These are phyloP conservation scores for Infundibulicybe gibba DNA, from an alignment of 768 basidiomycete genomes.

Conservation along the genomic window DNA sequence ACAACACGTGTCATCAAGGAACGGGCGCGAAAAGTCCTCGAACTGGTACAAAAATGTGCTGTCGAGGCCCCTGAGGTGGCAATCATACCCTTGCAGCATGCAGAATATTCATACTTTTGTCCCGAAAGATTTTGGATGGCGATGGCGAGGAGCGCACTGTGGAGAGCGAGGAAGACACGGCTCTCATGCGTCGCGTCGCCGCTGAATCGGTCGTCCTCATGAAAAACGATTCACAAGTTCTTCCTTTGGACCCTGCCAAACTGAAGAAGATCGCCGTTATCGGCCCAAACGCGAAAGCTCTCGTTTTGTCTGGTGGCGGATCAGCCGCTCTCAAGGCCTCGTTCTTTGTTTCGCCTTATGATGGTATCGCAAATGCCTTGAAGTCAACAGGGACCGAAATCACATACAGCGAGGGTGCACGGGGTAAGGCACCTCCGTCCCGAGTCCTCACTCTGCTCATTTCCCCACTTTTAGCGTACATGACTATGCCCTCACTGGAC, in stretches of 20 bases:
- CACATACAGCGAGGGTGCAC: slow-evolving; percentile 65
- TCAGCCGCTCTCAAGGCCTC: slow-evolving; percentile 71
- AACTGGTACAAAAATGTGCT: slow-evolving; percentile 69
- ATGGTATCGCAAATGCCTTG: slow-evolving; percentile 66
- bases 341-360: slow-evolving; percentile 74
- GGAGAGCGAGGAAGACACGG: slow-evolving; percentile 58
- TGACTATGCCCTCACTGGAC: slow-evolving; percentile 65
- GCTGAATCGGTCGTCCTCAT: slow-evolving; percentile 70
- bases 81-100: slow-evolving; percentile 3
- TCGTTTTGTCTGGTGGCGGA: slow-evolving; percentile 64
- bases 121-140: slow-evolving; percentile 57
- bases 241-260: slow-evolving; percentile 45
- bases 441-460: background rate
- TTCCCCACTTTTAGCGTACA: slow-evolving; percentile 41
- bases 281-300: slow-evolving; percentile 67
- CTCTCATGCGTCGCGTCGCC: slow-evolving; percentile 64
- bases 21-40: slow-evolving; percentile 62
- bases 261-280: slow-evolving; percentile 74
- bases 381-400: slow-evolving; percentile 45
- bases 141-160: slow-evolving; percentile 63
- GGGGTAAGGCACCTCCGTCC: slow-evolving; percentile 36
- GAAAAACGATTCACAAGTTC: slow-evolving; percentile 58
- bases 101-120: background rate
- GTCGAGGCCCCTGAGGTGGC: slow-evolving; percentile 59
- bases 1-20: slow-evolving; percentile 61